These are phyloP conservation scores for Chalaropsis thielavioides DNA, from an alignment of 2,329 filamentous ascomycete genomes.

Conservation along the genomic window DNA sequence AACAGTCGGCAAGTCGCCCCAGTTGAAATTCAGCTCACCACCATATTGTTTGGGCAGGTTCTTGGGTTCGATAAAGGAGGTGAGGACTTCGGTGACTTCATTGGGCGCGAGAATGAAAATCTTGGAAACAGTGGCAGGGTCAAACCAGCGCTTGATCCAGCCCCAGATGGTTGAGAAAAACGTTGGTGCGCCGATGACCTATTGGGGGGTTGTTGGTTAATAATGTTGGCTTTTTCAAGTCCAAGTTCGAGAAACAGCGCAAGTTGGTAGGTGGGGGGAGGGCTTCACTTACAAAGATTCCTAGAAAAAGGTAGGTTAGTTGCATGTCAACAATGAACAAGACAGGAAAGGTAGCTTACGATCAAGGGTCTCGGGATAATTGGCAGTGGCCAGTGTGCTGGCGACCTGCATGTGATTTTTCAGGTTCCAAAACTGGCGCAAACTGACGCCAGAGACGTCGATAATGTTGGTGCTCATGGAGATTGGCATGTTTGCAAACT, in stretches of 20 bases:
- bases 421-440: slow-evolving; percentile 93
- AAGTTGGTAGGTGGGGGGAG: background rate
- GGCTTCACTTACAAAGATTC: slow-evolving; percentile 16
- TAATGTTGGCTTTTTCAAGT: slow-evolving; percentile 1
- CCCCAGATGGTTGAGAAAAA: slow-evolving; percentile 93
- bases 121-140: slow-evolving; percentile 85
- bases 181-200: slow-evolving; percentile 70
- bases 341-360: slow-evolving; percentile 42
- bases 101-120: slow-evolving; percentile 72
- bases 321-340: background rate
- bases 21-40: slow-evolving; percentile 69
- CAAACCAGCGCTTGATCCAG: slow-evolving; percentile 93
- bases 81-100: slow-evolving; percentile 64
- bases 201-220: slow-evolving; percentile 25
- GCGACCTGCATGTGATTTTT: slow-evolving; percentile 90
- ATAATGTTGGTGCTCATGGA: slow-evolving; percentile 91
- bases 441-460: slow-evolving; percentile 71
- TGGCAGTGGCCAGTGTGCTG: slow-evolving; percentile 72
- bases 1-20: slow-evolving; percentile 59
- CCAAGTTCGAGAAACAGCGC: background rate
- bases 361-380: slow-evolving; percentile 90
- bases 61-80: slow-evolving; percentile 62
- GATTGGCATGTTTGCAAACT: slow-evolving; percentile 66
- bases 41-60: slow-evolving; percentile 87
- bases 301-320: slow-evolving; percentile 11